Evolutionary conservation across 2,329 filamentous ascomycete species (phyloP).

Genomic region (Botrytis porri): DNA sequence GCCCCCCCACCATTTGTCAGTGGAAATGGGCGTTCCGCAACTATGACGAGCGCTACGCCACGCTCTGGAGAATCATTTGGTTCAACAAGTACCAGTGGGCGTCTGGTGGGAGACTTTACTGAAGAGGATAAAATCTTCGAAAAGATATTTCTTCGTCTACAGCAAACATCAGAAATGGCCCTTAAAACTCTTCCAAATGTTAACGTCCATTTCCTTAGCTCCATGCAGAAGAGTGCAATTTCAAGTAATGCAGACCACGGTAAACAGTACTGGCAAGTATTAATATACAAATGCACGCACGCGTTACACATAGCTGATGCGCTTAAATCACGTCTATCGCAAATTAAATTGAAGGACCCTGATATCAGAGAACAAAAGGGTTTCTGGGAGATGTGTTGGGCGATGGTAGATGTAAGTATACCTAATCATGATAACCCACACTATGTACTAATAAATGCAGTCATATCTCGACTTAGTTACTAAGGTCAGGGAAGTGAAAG

Average conservation of each 20-base stretch:
- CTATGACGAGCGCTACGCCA: slow-evolving; percentile 58
- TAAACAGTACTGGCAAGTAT: slow-evolving; percentile 63
- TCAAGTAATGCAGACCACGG: slow-evolving; percentile 58
- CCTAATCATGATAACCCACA: background rate
- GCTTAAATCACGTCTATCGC: slow-evolving; percentile 68
- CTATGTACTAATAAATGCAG: slow-evolving; percentile 38
- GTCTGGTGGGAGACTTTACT: slow-evolving; percentile 52
- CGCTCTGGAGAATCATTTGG: slow-evolving; percentile 79
- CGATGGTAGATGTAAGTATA: slow-evolving; percentile 54
- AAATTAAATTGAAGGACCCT: slow-evolving; percentile 82
- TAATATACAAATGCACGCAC: slow-evolving; percentile 68
- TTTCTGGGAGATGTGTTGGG: slow-evolving; percentile 71
- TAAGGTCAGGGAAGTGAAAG: slow-evolving; percentile 55
- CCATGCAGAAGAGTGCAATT: slow-evolving; percentile 61
- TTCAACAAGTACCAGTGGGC: slow-evolving; percentile 41
- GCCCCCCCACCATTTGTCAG: slow-evolving; percentile 50
- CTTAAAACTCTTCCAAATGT: slow-evolving; percentile 69
- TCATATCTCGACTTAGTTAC: slow-evolving; percentile 66
- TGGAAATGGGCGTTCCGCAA: slow-evolving; percentile 50
- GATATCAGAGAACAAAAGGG: slow-evolving; percentile 61
- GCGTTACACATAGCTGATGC: slow-evolving; percentile 71
- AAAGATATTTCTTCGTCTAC: slow-evolving; percentile 73
- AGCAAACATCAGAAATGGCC: slow-evolving; percentile 70
- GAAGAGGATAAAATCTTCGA: slow-evolving; percentile 83
- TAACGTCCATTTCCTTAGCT: slow-evolving; percentile 61